Percentiles rank a stretch among this genome's conserved stretches.
Evolutionary conservation across 106 monocot species (phyloP).

Genomic region (Platanthera zijinensis): DNA sequence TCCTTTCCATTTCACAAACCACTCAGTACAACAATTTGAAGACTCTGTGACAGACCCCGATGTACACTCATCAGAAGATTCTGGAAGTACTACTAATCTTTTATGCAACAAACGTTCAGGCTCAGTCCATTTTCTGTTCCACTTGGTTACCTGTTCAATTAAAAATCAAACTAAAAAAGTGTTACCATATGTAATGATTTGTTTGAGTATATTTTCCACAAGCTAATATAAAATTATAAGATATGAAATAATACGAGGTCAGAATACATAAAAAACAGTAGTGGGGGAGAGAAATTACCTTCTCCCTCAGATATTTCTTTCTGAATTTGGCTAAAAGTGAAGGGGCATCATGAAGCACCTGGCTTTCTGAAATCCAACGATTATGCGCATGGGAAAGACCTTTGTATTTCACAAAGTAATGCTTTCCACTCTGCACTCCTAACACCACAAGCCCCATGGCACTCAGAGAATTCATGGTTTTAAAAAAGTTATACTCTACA

Average conservation of each 20-base stretch:
- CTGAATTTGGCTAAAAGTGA: slow-evolving; percentile 50
- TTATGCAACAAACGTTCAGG: slow-evolving; percentile 66
- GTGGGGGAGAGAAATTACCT: slow-evolving; percentile 22
- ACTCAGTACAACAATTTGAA: slow-evolving; percentile 43
- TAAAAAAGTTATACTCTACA: neutral
- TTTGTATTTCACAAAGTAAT: slow-evolving; percentile 74
- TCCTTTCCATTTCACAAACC: slow-evolving; percentile 84
- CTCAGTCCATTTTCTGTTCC: slow-evolving; percentile 72
- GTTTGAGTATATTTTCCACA: neutral
- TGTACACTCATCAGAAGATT: slow-evolving; percentile 41
- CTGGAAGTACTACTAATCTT: slow-evolving; percentile 32
- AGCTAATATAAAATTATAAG: neutral
- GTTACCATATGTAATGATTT: neutral
- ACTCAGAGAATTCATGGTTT: slow-evolving; percentile 12
- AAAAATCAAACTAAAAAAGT: neutral
- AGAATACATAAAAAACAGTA: neutral
- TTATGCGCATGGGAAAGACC: slow-evolving; percentile 81
- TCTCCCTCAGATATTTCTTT: slow-evolving; percentile 39
- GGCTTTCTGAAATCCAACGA: slow-evolving; percentile 63
- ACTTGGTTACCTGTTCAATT: slow-evolving; percentile 29
- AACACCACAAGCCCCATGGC: slow-evolving; percentile 6
- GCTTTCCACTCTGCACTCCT: slow-evolving; percentile 40
- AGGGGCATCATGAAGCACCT: slow-evolving; percentile 48
- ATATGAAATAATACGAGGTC: neutral
- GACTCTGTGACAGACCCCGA: slow-evolving; percentile 6